Conservation (phyloP, 768 basidiomycete genomes). For the Termitomyces titanicus region DNA sequence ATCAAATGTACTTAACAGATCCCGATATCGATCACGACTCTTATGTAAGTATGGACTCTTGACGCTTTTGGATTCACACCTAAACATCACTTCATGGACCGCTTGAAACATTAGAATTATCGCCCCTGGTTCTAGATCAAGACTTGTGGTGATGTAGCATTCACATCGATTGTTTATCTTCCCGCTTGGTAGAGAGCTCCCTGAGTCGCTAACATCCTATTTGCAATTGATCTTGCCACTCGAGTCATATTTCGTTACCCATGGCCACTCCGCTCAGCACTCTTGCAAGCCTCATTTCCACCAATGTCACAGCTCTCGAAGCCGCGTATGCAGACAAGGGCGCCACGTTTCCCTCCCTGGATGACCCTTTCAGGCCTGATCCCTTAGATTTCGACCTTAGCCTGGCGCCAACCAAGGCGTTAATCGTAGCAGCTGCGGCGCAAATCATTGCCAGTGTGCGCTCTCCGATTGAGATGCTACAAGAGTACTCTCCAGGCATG, state of each 20-base stretch:
- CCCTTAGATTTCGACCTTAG: constrained; percentile 14
- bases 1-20: too few relatives aligned
- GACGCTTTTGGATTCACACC: too few relatives aligned
- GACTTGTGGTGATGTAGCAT: too few relatives aligned
- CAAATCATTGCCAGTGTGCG: constrained; percentile 23
- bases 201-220: too few relatives aligned
- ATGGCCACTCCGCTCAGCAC: constrained; percentile 9
- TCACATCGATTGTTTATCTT: too few relatives aligned
- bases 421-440: constrained; percentile 22
- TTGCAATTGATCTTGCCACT: too few relatives aligned
- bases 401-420: constrained; percentile 10
- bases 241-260: background rate
- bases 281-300: constrained; percentile 19
- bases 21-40: too few relatives aligned
- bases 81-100: too few relatives aligned
- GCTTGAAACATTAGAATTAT: too few relatives aligned
- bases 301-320: constrained; percentile 20
- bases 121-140: too few relatives aligned
- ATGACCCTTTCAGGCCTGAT: constrained; percentile 21
- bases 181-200: too few relatives aligned
- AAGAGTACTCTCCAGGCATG: constrained; percentile 9
- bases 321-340: constrained; percentile 19
- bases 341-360: constrained; percentile 20
- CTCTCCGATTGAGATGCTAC: constrained; percentile 15
- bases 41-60: too few relatives aligned